A percentile compares a stretch with the other conserved stretches of the same genome.
Conservation (phyloP, 164 flowering plant species). For the Stephania cephalantha region DNA sequence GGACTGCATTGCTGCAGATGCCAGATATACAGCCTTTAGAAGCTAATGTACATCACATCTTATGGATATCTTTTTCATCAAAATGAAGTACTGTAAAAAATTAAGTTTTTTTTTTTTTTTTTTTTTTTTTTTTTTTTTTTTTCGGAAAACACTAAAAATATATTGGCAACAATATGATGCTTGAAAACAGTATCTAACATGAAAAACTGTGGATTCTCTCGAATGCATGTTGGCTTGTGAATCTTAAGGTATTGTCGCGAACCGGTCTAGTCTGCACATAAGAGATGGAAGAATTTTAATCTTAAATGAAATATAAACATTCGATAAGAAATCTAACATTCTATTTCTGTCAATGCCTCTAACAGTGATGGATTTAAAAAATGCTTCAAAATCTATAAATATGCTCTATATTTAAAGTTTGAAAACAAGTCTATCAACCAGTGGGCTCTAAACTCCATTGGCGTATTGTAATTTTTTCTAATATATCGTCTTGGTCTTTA, state of each 20-base stretch:
- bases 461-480: background rate
- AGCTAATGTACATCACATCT: background rate
- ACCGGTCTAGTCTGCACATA: background rate
- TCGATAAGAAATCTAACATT: background rate
- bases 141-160: too few species aligned
- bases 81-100: background rate
- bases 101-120: background rate
- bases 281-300: background rate
- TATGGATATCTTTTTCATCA: background rate
- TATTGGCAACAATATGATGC: too few species aligned
- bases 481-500: background rate
- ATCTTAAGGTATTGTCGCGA: background rate
- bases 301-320: background rate
- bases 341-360: background rate
- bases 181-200: background rate
- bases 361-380: background rate
- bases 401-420: too few species aligned
- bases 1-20: too few species aligned
- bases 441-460: background rate
- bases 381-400: background rate
- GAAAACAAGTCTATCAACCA: background rate
- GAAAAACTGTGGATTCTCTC: background rate
- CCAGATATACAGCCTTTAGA: background rate
- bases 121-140: too few species aligned
- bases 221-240: background rate